Conservation (phyloP, 768 basidiomycete genomes). For the Baorangia bicolor region DNA sequence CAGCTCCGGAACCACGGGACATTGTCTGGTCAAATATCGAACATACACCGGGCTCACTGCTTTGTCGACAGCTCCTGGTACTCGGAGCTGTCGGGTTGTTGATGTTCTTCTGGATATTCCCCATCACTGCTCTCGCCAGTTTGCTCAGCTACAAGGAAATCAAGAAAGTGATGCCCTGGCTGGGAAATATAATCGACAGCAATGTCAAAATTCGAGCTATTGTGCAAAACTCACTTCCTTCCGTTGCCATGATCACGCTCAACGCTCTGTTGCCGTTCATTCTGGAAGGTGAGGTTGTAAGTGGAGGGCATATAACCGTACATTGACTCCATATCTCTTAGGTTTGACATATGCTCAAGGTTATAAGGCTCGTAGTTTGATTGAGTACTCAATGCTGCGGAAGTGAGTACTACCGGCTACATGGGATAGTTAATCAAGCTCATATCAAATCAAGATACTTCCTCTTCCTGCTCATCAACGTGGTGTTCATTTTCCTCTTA, state of each 20-base stretch:
- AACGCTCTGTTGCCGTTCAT: conserved; percentile 89
- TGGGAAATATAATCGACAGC: conserved; percentile 79
- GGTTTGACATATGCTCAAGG: conserved; percentile 87
- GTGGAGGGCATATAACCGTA: neutral
- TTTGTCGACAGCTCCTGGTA: conserved; percentile 71
- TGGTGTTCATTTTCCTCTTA: conserved; percentile 91
- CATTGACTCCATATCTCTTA: conserved; percentile 31
- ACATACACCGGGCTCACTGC: conserved; percentile 54
- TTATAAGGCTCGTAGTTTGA: conserved; percentile 84
- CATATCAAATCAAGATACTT: conserved; percentile 66
- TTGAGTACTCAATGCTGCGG: conserved; percentile 88
- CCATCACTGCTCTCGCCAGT: conserved; percentile 83
- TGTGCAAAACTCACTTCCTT: conserved; percentile 93
- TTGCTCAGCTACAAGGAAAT: conserved; percentile 93
- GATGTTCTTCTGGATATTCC: conserved; percentile 90
- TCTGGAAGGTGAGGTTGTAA: conserved; percentile 63
- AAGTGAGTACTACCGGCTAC: conserved; percentile 55
- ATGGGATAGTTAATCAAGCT: neutral
- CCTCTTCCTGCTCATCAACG: conserved; percentile 86
- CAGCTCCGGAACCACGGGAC: conserved; percentile 93
- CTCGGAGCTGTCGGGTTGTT: conserved; percentile 66
- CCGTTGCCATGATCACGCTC: conserved; percentile 84
- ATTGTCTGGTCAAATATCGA: conserved; percentile 93
- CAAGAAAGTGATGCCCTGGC: conserved; percentile 84
- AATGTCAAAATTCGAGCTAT: conserved; percentile 80